Evolutionary conservation across 176 grass and related monocot genomes (phyloP).

Genomic region (Triticum monococcum): DNA sequence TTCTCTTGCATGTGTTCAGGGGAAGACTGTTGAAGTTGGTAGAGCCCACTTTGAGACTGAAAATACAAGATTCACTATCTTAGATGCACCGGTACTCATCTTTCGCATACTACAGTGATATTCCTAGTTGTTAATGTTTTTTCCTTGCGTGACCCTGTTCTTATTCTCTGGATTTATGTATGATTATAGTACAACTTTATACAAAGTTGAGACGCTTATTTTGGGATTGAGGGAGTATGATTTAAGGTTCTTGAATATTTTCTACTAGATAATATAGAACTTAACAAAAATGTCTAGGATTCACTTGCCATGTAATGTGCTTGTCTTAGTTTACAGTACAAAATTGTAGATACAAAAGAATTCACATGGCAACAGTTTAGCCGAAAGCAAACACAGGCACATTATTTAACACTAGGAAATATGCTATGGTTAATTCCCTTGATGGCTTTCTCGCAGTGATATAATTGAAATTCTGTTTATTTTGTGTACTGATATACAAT

Average conservation of each 20-base stretch:
- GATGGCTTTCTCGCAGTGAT: not conserved
- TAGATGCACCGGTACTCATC: constrained; percentile 74
- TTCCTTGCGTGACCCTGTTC: not conserved
- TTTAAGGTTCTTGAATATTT: not conserved
- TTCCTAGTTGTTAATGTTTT: not conserved
- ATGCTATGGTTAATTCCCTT: not conserved
- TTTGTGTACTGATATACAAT: not conserved
- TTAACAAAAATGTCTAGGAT: not conserved
- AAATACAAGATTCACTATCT: constrained; percentile 85
- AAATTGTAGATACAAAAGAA: constrained; percentile 8
- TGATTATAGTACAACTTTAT: not conserved
- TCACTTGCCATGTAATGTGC: not conserved
- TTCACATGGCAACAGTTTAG: not conserved
- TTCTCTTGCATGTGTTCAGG: constrained; percentile 46
- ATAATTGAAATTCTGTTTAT: not conserved
- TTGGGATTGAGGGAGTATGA: too few relatives aligned
- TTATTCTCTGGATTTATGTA: not conserved
- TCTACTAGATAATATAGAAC: not conserved
- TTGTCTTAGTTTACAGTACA: not conserved
- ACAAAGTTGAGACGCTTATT: too few relatives aligned
- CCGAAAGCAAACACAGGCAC: not conserved
- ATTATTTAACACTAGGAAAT: not conserved
- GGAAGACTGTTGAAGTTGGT: constrained; percentile 88
- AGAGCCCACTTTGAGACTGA: constrained; percentile 94
- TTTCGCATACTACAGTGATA: not conserved